phyloP scores from a whole-genome alignment of 1,284 basidiomycete genomes.

The Boletellus deceptivus region DNA sequence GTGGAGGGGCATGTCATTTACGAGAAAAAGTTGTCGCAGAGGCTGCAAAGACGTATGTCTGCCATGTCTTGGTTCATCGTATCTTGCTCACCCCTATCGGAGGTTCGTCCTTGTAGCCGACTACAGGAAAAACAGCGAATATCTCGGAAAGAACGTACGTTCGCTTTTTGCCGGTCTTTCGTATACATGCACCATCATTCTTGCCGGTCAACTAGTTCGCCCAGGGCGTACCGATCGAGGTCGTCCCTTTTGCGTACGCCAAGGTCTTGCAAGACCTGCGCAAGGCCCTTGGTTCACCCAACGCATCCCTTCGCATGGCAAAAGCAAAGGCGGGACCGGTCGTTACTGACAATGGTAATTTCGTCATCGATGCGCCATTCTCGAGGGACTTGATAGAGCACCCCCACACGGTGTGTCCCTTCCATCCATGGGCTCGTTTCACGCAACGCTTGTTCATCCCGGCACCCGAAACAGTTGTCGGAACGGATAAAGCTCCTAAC shows the following conservation, averaged over 20 bases:
- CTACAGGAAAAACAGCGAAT: constrained; percentile 86
- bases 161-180: neutral
- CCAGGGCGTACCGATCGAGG: constrained; percentile 93
- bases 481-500: constrained; percentile 84
- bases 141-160: constrained; percentile 81
- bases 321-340: constrained; percentile 88
- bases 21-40: constrained; percentile 97
- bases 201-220: constrained; percentile 56
- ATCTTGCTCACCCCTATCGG: constrained; percentile 10
- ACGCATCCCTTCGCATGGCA: constrained; percentile 79
- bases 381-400: constrained; percentile 64
- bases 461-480: constrained; percentile 52
- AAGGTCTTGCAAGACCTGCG: constrained; percentile 76
- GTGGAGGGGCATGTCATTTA: constrained; percentile 95
- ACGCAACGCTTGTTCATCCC: too few relatives aligned
- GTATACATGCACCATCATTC: neutral
- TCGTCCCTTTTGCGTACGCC: constrained; percentile 94
- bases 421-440: neutral
- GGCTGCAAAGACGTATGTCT: constrained; percentile 75
- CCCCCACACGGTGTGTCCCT: constrained; percentile 58
- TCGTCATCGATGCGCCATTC: constrained; percentile 93
- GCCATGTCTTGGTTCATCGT: neutral
- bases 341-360: constrained; percentile 95
- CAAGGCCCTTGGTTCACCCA: constrained; percentile 60
- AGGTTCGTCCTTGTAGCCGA: constrained; percentile 96